These are phyloP conservation scores for Rhodotorula sp. DNA, from an alignment of 1,284 basidiomycete genomes.

Conservation along the genomic window DNA sequence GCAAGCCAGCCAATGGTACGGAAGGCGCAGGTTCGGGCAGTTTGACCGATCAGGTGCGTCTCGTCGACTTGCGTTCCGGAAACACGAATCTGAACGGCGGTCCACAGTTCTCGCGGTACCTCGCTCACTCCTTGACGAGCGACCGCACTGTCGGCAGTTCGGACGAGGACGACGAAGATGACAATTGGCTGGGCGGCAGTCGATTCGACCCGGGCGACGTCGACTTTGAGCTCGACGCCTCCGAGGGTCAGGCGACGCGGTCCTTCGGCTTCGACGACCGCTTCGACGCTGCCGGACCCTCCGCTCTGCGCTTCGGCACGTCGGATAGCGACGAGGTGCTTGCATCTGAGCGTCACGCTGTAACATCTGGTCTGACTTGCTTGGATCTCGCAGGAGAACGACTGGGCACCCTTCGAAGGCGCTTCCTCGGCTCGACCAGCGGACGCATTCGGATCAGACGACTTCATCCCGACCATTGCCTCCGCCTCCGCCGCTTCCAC, in stretches of 20 bases:
- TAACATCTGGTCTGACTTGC: neutral
- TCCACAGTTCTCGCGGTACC: slow-evolving; percentile 67
- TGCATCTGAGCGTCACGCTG: too few species aligned
- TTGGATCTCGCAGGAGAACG: slow-evolving; percentile 55
- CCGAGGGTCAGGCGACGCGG: slow-evolving; percentile 41
- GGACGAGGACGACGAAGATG: slow-evolving; percentile 48
- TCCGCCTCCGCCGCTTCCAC: slow-evolving; percentile 64
- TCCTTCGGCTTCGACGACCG: slow-evolving; percentile 46
- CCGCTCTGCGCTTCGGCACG: slow-evolving; percentile 53
- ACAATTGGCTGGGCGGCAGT: slow-evolving; percentile 72
- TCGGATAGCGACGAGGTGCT: slow-evolving; percentile 39
- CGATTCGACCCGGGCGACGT: slow-evolving; percentile 61
- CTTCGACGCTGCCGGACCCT: slow-evolving; percentile 40
- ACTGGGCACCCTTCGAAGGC: slow-evolving; percentile 66
- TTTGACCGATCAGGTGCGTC: slow-evolving; percentile 30
- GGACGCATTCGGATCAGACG: slow-evolving; percentile 55
- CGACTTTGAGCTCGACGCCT: slow-evolving; percentile 60
- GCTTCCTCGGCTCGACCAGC: neutral
- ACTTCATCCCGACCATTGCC: slow-evolving; percentile 61
- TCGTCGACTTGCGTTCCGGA: neutral
- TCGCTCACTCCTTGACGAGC: slow-evolving; percentile 64
- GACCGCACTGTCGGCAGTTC: slow-evolving; percentile 51
- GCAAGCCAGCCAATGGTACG: slow-evolving; percentile 54
- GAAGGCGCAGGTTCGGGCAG: slow-evolving; percentile 1
- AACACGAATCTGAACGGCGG: neutral